Conservation (phyloP, 2,329 filamentous ascomycete species). For the Colletotrichum musicola region DNA sequence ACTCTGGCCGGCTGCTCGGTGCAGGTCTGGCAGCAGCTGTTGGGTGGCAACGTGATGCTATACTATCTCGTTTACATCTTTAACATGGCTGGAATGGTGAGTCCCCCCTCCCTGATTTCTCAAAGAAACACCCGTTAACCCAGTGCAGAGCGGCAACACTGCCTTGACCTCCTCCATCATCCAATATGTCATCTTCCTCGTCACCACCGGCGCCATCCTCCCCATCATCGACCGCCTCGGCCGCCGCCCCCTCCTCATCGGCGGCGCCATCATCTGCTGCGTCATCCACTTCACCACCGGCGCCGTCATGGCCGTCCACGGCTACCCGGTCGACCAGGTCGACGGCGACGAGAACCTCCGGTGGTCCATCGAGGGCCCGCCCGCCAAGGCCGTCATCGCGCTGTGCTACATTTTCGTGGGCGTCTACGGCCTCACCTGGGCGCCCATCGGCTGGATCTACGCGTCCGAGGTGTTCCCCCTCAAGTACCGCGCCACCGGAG, state of each 20-base stretch:
- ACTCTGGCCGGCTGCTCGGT: constrained; percentile 65
- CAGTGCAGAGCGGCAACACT: constrained; percentile 41
- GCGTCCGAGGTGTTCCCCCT: constrained; percentile 56
- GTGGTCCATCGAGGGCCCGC: constrained; percentile 58
- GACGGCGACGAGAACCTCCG: constrained; percentile 60
- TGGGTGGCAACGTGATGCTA: constrained; percentile 69
- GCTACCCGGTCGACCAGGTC: constrained; percentile 57
- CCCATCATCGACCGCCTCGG: constrained; percentile 63
- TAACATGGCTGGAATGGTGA: constrained; percentile 66
- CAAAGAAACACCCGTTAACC: not conserved
- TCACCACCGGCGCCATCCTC: constrained; percentile 63
- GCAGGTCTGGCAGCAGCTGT: constrained; percentile 69
- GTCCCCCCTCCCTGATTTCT: not conserved
- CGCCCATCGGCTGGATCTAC: constrained; percentile 49
- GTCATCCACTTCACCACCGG: constrained; percentile 61
- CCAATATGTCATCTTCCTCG: constrained; percentile 68
- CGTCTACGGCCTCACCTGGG: constrained; percentile 48
- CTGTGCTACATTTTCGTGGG: constrained; percentile 59
- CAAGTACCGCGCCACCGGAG: constrained; percentile 64
- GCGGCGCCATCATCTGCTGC: constrained; percentile 60
- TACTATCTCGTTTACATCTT: constrained; percentile 75
- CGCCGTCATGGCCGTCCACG: constrained; percentile 63
- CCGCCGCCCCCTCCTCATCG: constrained; percentile 60
- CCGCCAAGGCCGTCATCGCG: constrained; percentile 64
- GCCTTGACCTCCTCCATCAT: constrained; percentile 64